Conservation (phyloP, 352 stramenopile species). For the Globisporangium cystogenes region DNA sequence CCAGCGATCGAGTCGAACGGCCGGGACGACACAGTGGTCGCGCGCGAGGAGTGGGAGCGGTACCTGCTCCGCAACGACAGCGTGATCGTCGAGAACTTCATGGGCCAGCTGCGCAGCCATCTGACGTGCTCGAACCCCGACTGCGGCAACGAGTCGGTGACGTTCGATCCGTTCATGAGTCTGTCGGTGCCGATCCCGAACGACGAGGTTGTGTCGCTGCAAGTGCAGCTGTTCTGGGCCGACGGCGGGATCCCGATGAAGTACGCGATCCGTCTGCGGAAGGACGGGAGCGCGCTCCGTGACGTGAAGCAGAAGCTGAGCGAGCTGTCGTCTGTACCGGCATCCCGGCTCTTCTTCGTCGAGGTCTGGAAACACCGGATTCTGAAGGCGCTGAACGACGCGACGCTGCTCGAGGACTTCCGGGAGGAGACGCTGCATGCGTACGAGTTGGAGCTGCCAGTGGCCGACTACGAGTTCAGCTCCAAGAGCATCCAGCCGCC, state of each 20-base stretch:
- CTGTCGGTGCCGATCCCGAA: conserved; percentile 86
- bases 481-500: conserved; percentile 49
- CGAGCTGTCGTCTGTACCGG: conserved; percentile 32
- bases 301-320: conserved; percentile 65
- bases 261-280: conserved; percentile 54
- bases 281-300: conserved; percentile 37
- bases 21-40: conserved; percentile 56
- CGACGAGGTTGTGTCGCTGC: conserved; percentile 42
- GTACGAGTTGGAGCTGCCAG: conserved; percentile 83
- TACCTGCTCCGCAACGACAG: conserved; percentile 92
- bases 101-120: conserved; percentile 85
- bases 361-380: conserved; percentile 72
- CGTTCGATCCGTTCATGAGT: conserved; percentile 89
- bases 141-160: conserved; percentile 78
- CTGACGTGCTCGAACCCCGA: conserved; percentile 76
- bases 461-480: conserved; percentile 62
- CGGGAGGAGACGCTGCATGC: conserved; percentile 61
- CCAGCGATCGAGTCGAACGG: conserved; percentile 65
- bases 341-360: conserved; percentile 56
- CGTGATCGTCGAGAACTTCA: conserved; percentile 88
- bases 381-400: conserved; percentile 41
- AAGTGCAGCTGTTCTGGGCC: conserved; percentile 71
- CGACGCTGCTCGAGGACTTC: conserved; percentile 38
- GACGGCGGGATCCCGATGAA: conserved; percentile 71
- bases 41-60: conserved; percentile 70